phyloP scores from a whole-genome alignment of 164 flowering plant genomes.

The Dillenia turbinata region DNA sequence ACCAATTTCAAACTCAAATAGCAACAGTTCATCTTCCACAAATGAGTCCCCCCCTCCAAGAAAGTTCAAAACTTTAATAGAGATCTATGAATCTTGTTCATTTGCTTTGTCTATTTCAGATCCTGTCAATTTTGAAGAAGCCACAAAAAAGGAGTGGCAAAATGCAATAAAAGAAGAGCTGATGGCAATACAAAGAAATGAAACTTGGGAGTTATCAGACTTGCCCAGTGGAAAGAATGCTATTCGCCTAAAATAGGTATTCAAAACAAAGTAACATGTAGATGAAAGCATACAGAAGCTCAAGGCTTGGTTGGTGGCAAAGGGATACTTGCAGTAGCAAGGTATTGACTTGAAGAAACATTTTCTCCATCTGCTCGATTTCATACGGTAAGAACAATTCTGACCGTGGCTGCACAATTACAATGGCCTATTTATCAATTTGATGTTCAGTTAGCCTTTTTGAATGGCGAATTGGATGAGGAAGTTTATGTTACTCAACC shows the following conservation, averaged over 20 bases:
- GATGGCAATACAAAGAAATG: background rate
- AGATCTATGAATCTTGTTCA: too few species aligned
- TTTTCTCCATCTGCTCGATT: background rate
- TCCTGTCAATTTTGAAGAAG: constrained; percentile 6
- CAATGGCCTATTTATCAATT: too few species aligned
- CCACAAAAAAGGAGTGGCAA: background rate
- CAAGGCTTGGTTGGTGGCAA: constrained; percentile 2
- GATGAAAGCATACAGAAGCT: background rate
- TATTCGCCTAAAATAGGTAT: background rate
- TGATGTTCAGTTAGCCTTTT: background rate
- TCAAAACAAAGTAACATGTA: constrained; percentile 1
- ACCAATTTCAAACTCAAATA: too few species aligned
- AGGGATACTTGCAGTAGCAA: constrained; percentile 2
- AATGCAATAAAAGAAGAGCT: constrained; percentile 12
- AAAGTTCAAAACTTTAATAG: too few species aligned
- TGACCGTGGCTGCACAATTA: constrained; percentile 10
- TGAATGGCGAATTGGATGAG: constrained; percentile 10
- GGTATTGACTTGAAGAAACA: constrained; percentile 5
- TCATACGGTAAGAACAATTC: constrained; percentile 9
- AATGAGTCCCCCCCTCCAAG: too few species aligned
- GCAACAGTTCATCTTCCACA: too few species aligned
- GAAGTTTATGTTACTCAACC: background rate
- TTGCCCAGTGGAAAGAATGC: constrained; percentile 3
- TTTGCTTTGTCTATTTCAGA: background rate
- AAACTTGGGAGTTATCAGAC: constrained; percentile 11